phyloP scores from a whole-genome alignment of 805 yeast genomes.

The Zygotorulaspora chibaensis region DNA sequence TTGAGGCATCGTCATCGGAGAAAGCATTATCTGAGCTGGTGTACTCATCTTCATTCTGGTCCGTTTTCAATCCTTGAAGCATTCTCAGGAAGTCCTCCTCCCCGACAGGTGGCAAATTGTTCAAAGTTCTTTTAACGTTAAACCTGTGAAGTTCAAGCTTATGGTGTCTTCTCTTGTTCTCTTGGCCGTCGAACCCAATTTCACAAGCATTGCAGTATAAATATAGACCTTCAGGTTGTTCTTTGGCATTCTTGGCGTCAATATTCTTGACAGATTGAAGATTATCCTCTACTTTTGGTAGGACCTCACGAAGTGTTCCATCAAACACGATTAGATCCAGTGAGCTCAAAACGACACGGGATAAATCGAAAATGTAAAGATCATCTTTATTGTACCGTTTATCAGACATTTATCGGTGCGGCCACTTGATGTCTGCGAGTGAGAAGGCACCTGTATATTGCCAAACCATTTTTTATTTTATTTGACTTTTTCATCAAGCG shows the following conservation, averaged over 20 bases:
- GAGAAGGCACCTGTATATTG: no score
- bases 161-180: constrained; percentile 42
- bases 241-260: constrained; percentile 8
- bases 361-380: constrained; percentile 48
- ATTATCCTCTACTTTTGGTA: not conserved
- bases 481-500: not conserved
- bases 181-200: constrained; percentile 15
- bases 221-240: constrained; percentile 8
- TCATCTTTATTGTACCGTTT: constrained; percentile 31
- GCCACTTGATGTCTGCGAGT: not conserved
- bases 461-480: not conserved
- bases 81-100: constrained; percentile 57
- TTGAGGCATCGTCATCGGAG: constrained; percentile 34
- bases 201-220: constrained; percentile 27
- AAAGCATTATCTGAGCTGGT: constrained; percentile 49
- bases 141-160: constrained; percentile 55
- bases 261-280: not conserved
- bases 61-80: not conserved
- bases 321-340: constrained; percentile 55
- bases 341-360: constrained; percentile 40
- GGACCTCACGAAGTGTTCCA: constrained; percentile 40
- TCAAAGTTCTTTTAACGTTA: constrained; percentile 52
- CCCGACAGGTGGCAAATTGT: constrained; percentile 43
- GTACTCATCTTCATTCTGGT: constrained; percentile 46
- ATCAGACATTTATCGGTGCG: not conserved